Conservation (phyloP, 83 land plant genomes). For the Isoetes engelmannii region DNA sequence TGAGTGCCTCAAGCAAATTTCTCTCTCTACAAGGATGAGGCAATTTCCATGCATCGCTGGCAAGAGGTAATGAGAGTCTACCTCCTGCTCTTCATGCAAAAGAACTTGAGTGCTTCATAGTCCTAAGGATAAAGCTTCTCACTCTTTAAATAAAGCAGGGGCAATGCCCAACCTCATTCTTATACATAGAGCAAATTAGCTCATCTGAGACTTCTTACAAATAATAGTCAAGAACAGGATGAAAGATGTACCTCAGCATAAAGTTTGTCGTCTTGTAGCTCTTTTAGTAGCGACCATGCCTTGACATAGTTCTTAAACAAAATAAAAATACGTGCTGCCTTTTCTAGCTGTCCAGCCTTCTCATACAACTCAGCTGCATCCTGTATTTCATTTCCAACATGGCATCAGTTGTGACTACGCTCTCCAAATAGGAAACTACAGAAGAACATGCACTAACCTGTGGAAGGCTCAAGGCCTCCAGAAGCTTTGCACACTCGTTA, state of each 20-base stretch:
- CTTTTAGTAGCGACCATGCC: slow-evolving; percentile 14
- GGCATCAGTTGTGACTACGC: neutral
- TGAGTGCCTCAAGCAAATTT: too few relatives aligned
- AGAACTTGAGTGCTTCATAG: too few relatives aligned
- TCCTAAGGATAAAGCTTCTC: too few relatives aligned
- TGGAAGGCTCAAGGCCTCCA: slow-evolving; percentile 20
- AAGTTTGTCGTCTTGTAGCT: slow-evolving; percentile 17
- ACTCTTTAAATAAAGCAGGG: too few relatives aligned
- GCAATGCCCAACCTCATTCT: too few relatives aligned
- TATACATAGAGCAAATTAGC: too few relatives aligned
- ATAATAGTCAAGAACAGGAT: too few relatives aligned
- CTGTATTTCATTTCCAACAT: neutral
- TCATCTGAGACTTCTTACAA: too few relatives aligned
- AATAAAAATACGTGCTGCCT: slow-evolving; percentile 23
- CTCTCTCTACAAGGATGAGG: too few relatives aligned
- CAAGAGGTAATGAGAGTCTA: too few relatives aligned
- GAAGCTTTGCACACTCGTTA: slow-evolving; percentile 23
- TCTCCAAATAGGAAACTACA: neutral
- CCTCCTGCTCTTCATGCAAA: too few relatives aligned
- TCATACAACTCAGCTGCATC: slow-evolving; percentile 39
- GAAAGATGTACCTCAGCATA: slow-evolving; percentile 10
- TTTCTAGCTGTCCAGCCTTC: slow-evolving; percentile 26
- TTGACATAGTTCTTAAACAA: slow-evolving; percentile 19
- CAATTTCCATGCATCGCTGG: too few relatives aligned
- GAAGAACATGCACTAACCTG: slow-evolving; percentile 16